Evolutionary conservation across 2,329 filamentous ascomycete genomes (phyloP), one percentile per base, ranked within the genome.

Genomic region (Myrmaecium sp.): DNA sequence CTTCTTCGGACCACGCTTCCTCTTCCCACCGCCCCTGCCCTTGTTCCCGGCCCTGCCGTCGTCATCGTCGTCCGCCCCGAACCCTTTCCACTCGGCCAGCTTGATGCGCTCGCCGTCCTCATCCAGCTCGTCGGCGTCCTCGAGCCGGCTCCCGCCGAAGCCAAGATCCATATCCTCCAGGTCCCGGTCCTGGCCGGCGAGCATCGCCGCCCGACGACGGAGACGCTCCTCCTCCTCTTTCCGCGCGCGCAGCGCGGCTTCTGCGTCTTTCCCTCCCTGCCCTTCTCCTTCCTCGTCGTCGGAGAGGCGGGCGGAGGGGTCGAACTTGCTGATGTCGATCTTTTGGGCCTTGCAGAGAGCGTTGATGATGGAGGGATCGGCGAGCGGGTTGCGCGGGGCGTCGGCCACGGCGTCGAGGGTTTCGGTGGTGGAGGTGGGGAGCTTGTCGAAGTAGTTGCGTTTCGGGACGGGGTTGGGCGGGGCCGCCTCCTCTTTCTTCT

Each of bases 151-250:
- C 12, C 74, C 80, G 17, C 89, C 89, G 44, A 98, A 95, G 33
- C 84, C 86, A 62, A 95, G 69, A 44, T 98, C 89, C 55, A 98
- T 66, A 52, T 98, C 86, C 30, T 86, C 74, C 25, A 83, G 71
- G 46, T 95, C 86, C 25, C 84, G 69, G 38, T 79, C 76, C 29
- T 73, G 54, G n/a, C 55, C 57, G 6, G 60, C 69, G 32, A 94
- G 60, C 58, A 94, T 77, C 36, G 69, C 75, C 8, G 55, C 56
- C 5, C 55, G 56, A 29, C 53, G 57, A 48, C 71, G 75, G 27
- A 74, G 69, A 5, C 76, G 73, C 26, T 73, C 72, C 34, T 75
- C 67, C 33, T 72, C 68, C 2, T 69, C 69, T 5, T 55, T 53
- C 32, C 62, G 61, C 34, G 63, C 55, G 8, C 46, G 50, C 19